A percentile compares a stretch with the other conserved stretches of the same genome.
Evolutionary conservation across 2,329 filamentous ascomycete species (phyloP).

Genomic region (Cladosporium velox): DNA sequence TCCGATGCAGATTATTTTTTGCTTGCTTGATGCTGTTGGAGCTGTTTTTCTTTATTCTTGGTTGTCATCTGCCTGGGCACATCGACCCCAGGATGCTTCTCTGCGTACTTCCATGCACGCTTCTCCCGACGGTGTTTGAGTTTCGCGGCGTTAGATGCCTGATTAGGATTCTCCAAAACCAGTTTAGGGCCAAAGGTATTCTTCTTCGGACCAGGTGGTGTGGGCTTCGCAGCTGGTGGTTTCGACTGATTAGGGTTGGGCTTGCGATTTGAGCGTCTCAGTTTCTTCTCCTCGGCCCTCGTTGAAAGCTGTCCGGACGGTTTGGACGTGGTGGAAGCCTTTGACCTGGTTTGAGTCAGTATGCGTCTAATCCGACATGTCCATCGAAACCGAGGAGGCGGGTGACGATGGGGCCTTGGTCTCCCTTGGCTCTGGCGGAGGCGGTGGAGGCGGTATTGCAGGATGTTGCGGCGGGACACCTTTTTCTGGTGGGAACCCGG

Average conservation of each 20-base stretch:
- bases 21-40: neutral
- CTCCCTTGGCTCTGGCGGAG: neutral
- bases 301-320: neutral
- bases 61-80: neutral
- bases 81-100: too few species aligned
- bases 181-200: neutral
- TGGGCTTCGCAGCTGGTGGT: neutral
- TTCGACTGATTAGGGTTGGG: constrained; percentile 7
- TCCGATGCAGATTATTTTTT: neutral
- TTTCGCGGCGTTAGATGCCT: neutral
- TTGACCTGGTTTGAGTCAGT: constrained; percentile 7
- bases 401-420: neutral
- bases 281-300: neutral
- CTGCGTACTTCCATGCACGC: neutral
- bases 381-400: constrained; percentile 13
- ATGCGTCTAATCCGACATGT: constrained; percentile 3
- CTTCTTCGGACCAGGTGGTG: neutral
- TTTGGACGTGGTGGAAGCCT: neutral
- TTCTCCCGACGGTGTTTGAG: neutral
- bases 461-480: neutral
- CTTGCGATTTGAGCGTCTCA: constrained; percentile 11
- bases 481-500: neutral
- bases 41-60: neutral
- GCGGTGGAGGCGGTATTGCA: constrained; percentile 2
- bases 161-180: neutral